Base-by-base conservation (phyloP, 306 rosid species). In the Vicia faba region DNA sequence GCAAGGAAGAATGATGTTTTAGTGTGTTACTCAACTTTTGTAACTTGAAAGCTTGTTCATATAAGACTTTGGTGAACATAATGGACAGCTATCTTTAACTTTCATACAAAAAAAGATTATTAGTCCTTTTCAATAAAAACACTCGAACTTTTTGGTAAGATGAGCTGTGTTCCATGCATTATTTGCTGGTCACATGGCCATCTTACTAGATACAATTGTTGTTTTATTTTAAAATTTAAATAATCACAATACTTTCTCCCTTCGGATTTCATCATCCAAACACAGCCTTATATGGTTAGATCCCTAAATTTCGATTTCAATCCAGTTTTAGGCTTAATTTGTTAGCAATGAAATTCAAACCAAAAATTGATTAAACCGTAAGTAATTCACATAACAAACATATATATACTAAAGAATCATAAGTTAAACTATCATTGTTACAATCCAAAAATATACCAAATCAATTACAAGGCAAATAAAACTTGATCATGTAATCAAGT, bases 141-240 rank as follows among this genome's bases (percentile, higher is more conserved):
- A 62, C 35, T 41, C 19, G 5, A 26, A 50, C 7, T 12, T 39
- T 33, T 39, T 60, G 58, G 59, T 44, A 58, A 70, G 31, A 23
- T 50, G 62, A 62, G 76, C 45, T 72, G 61, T 61, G 13, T 33
- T 70, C 4, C 26, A 11, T 60, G 16, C 68, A 59, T 61, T 19
- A 39, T 12, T 6, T 38, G 40, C 61, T 59, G 56, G 11, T 46
- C 66, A 33, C 68, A 20, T 60, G 75, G 38, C 6, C 26, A 48
- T 15, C 25, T 10, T 26, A 55, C 38, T 38, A 33, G 9, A 33
- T 33, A 33, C 38, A 33, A 33, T 33, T 33, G 2, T 33, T 33
- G 9, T 57, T 20, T 31, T 33, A 65, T 50, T 5, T 11, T 11
- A 5, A 8, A 20, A 36, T 11, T 23, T 8, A 38, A 19, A 4